Evolutionary conservation across 2,329 filamentous ascomycete species (phyloP), one percentile per base, ranked within the genome.

Genomic region (Aspergillus pseudoterreus): DNA sequence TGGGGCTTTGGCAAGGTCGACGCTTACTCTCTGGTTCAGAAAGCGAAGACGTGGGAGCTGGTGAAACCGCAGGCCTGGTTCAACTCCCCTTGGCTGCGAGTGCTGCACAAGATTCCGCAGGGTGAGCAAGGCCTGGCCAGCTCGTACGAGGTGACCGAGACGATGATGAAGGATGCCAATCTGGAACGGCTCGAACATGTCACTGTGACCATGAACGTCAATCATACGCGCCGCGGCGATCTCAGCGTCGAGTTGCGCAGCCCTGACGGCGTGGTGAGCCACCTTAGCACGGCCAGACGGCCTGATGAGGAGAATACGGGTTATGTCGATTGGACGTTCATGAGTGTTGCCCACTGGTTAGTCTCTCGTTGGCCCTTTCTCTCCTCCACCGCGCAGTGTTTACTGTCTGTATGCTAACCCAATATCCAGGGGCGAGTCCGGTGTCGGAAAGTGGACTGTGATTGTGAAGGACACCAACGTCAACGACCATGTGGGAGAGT

Each of bases 1-100:
- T 99, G 88, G 73, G 94, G 92, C 41, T 99, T 95, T 65, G 94
- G 94, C 66, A 97, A 96, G 74, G 82, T 97, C 36, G 94, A 99
- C 69, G 88, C 88, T 0, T 96, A 86, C 65, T 82, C 83, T 14
- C 82, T 96, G 46, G 89, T 99, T 14, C 86, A 96, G 64, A 83
- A 81, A 49, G 92, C 94, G 50, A 95, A 90, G 75, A 83, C 80
- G 0, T 97, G 90, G 86, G 78, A 90, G 58, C 81, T 86, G 17
- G 91, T 97, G 57, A 97, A 97, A 72, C 92, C 94, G 8, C 94
- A 99, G 72, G 86, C 92, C 5, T 99, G 94, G 92, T 91, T 82
- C 70, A 91, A 87, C 70, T 95, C 91, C 11, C 92, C 94, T 0
- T 96, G 94, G 91, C 81, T 96, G 57, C 90, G 94, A 60, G 90